Evolutionary conservation across 345 rosid species (phyloP), one percentile per base, ranked within the genome.

Genomic region (Eucalyptus shirleyi): DNA sequence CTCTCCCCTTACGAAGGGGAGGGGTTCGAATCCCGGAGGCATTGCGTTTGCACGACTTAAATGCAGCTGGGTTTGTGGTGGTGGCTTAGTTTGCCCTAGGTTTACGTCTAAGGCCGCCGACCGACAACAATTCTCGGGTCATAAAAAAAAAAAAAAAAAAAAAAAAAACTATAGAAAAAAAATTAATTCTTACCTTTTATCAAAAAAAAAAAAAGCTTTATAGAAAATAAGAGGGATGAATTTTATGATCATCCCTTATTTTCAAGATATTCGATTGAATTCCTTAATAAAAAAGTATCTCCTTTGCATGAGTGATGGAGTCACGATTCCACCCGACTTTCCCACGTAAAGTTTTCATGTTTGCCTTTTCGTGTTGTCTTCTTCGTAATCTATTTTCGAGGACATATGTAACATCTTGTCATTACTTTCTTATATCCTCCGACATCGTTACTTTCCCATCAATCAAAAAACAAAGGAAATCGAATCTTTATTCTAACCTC

Each of bases 31-130:
- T 45, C 12, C 3, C 12, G 3, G 1, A 45, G 49, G 12, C 4
- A 0, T 45, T 1, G 4, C 12, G 1, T 45, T 45, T 0, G 12
- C 4, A 1, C 49, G 1, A 45, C 49, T 45, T 12, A 45, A 45
- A 45, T 0, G 1, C 1, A 1, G 4, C 1, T 47, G 0, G 49
- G 4, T 47, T 1, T 47, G 0, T 47, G 13, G 4, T 11, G 13
- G 13, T 11, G 1, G 49, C 49, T 47, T 47, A 47, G 11, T 47
- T 1, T 1, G 49, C 4, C 13, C 13, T 0, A 0, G 49, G 49
- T 47, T 47, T 11, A 47, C 2, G 4, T 47, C 49, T 47, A 47
- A 47, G 4, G 49, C 4, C 3, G 0, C 4, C 4, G 1, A 1
- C 1, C 4, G 49, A 47, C 12, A 12, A 4, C 49, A 2, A 13